Conservation (phyloP, 805 yeast genomes). For the Tetrapisispora nanseiensis region DNA sequence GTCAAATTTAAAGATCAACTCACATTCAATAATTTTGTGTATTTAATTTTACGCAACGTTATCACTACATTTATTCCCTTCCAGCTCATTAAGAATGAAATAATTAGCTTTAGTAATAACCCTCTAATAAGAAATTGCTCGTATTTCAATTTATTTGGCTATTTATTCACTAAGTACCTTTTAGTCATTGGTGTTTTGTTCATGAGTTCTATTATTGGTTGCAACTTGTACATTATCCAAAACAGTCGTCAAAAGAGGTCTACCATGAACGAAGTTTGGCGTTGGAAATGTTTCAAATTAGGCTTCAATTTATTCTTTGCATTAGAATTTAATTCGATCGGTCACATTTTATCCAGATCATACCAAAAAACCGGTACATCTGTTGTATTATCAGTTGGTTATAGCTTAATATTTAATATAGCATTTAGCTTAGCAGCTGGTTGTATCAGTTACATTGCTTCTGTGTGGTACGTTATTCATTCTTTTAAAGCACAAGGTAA, state of each 20-base stretch:
- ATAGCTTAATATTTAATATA: conserved; percentile 54
- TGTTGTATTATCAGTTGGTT: conserved; percentile 56
- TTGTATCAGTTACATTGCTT: conserved; percentile 58
- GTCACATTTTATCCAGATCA: conserved; percentile 50
- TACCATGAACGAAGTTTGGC: conserved; percentile 39
- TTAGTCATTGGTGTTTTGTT: not conserved
- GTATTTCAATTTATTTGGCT: conserved; percentile 73
- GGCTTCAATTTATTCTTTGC: conserved; percentile 68
- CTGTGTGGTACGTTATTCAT: conserved; percentile 53
- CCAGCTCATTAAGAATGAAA: conserved; percentile 12
- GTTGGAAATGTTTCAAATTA: conserved; percentile 68
- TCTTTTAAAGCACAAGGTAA: conserved; percentile 5
- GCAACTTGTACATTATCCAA: conserved; percentile 1
- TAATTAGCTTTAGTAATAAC: conserved; percentile 53
- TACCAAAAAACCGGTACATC: conserved; percentile 60
- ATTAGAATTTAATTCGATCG: conserved; percentile 55
- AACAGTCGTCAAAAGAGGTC: not conserved
- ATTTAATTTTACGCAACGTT: not conserved
- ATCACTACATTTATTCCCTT: not conserved
- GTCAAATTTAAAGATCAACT: not conserved
- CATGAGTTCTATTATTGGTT: not conserved
- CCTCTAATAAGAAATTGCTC: conserved; percentile 73
- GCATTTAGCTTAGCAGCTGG: conserved; percentile 66
- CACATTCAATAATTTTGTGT: not conserved
- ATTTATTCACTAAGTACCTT: conserved; percentile 49